These are phyloP conservation scores for Blechomonas ayalai DNA, from an alignment of 208 protist species.

Conservation along the genomic window DNA sequence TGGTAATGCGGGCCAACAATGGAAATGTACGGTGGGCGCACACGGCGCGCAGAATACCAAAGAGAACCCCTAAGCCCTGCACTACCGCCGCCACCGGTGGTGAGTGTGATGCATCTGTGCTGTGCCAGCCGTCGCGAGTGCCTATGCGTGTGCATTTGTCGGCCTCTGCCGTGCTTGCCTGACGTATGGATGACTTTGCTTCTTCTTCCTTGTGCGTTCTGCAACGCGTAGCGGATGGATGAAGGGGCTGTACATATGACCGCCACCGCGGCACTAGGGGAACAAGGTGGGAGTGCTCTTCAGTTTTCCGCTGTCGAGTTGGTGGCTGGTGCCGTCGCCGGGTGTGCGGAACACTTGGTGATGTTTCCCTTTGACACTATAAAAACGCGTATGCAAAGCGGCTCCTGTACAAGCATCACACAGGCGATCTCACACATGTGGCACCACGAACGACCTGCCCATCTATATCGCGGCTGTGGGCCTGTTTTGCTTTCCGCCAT, in stretches of 20 bases:
- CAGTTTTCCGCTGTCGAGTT: constrained; percentile 45
- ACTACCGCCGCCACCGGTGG: too few species aligned
- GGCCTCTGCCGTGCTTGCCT: background rate
- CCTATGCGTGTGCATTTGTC: background rate
- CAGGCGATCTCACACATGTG: constrained; percentile 23
- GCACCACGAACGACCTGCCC: constrained; percentile 41
- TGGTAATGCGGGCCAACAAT: too few species aligned
- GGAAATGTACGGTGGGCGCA: too few species aligned
- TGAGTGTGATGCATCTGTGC: too few species aligned
- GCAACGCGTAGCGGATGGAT: background rate
- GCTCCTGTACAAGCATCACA: constrained; percentile 16
- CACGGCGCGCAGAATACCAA: background rate
- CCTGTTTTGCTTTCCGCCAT: constrained; percentile 80
- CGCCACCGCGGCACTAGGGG: background rate
- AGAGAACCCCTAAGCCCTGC: too few species aligned
- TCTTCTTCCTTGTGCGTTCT: background rate
- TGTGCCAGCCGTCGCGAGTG: too few species aligned
- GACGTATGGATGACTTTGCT: background rate
- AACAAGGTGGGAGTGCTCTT: too few species aligned
- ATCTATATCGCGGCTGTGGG: constrained; percentile 79
- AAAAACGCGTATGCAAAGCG: constrained; percentile 86
- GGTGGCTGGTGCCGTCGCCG: constrained; percentile 71
- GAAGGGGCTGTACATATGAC: background rate
- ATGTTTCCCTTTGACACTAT: constrained; percentile 95
- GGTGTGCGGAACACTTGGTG: constrained; percentile 86